Evolutionary conservation across 2,329 filamentous ascomycete species (phyloP), one percentile per base, ranked within the genome.

Genomic region (Scedosporium apiospermum): DNA sequence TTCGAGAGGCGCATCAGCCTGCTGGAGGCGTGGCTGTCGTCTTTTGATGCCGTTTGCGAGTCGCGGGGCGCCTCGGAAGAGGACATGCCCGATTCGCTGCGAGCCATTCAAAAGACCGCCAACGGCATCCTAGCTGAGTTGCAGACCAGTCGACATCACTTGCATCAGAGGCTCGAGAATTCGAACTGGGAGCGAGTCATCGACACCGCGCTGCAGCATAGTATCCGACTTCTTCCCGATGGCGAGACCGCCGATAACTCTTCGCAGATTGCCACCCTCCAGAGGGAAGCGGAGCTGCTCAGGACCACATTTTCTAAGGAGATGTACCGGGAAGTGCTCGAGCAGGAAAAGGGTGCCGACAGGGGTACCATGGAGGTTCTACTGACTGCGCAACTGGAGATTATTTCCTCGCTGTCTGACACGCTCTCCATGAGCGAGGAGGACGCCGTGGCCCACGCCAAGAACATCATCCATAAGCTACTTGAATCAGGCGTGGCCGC

Each of bases 21-120:
- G 64, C 81, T 99, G n/a, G 93, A 89, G 3, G 88, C 89, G 1
- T 99, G 95, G 95, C 89, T 97, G 63, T 90, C 89, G 1, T 91
- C 92, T 1, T 99, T 98, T 69, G 93, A 98, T 66, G 80, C 83
- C 1, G 84, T 96, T 2, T 93, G 88, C 67, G 90, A 91, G 46
- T 81, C 81, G 58, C 82, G 87, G 18, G 70, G 68, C 0, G 72
- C 71, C 0, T 69, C 71, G 61, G 83, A 86, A 21, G 88, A 89
- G 64, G 82, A 87, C 14, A 86, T 88, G 82, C 85, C 92, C 1
- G 76, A 82, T 38, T 90, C 86, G 67, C 77, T 96, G 55, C 74
- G 81, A 2, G 83, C 89, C 0, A 90, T 98, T 78, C 87, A 92
- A 63, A 96, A 93, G 74, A 93, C 91, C 1, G 93, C 93, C 0